Conservation (phyloP, 2,329 filamentous ascomycete species). For the Botrytis fabae region DNA sequence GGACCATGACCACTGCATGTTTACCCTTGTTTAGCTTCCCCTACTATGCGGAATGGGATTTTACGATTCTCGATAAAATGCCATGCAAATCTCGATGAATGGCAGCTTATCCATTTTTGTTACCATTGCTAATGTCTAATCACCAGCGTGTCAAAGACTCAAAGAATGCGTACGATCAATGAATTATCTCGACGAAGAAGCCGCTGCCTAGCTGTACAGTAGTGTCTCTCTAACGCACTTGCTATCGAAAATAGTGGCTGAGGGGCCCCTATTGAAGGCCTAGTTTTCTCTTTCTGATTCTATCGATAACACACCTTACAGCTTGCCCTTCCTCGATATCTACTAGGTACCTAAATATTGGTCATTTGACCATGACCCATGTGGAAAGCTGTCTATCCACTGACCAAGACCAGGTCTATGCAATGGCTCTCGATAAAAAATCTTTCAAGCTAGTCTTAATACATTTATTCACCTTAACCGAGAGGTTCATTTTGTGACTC, state of each 20-base stretch:
- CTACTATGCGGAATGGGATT: neutral
- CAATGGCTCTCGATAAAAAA: neutral
- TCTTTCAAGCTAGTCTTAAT: neutral
- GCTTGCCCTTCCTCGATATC: neutral
- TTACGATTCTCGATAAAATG: neutral
- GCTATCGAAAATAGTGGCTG: neutral
- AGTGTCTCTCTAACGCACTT: neutral
- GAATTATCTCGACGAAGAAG: neutral
- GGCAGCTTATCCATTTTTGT: neutral
- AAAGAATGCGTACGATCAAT: neutral
- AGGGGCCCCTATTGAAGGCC: neutral
- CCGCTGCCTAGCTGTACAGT: neutral
- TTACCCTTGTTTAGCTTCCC: neutral
- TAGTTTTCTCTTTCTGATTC: neutral
- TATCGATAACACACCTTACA: neutral
- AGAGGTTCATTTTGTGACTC: neutral
- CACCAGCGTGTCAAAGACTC: neutral
- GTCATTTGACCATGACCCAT: neutral
- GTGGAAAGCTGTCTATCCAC: neutral
- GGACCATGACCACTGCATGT: neutral
- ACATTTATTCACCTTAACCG: neutral
- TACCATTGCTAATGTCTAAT: neutral
- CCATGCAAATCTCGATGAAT: slow-evolving; percentile 2
- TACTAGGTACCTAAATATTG: neutral
- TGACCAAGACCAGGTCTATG: neutral